phyloP scores from a whole-genome alignment of 345 rosid genomes.

The Linum lewisii region DNA sequence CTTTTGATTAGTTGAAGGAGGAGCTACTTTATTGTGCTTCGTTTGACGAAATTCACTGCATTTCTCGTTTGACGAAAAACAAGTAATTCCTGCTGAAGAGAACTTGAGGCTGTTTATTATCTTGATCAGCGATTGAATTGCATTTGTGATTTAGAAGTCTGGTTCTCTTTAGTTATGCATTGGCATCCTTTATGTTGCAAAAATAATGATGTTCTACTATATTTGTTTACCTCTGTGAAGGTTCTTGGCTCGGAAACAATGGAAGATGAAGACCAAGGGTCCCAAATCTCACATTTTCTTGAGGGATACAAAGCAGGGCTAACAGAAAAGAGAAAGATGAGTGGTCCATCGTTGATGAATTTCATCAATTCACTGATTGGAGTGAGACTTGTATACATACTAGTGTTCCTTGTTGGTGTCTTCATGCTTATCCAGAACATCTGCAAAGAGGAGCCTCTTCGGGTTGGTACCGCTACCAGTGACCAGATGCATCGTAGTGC shows the following conservation, averaged over 20 bases:
- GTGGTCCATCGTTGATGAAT: conserved; percentile 69
- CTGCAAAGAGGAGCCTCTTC: conserved; percentile 8
- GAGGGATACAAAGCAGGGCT: conserved; percentile 78
- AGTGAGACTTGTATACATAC: conserved; percentile 42
- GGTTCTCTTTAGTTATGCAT: no score
- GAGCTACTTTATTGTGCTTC: no score
- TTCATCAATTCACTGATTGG: conserved; percentile 59
- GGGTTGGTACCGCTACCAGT: conserved; percentile 3
- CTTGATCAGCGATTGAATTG: no score
- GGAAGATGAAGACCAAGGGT: conserved; percentile 58
- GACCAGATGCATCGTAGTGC: background rate
- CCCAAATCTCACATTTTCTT: conserved; percentile 64
- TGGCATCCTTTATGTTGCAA: no score
- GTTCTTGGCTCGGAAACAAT: conserved; percentile 53
- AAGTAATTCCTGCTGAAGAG: no score
- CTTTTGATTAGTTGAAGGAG: no score
- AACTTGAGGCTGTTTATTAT: no score
- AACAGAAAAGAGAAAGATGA: conserved; percentile 38
- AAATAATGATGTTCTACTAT: conserved; percentile 3
- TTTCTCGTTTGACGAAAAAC: no score
- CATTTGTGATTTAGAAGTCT: no score
- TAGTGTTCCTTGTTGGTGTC: conserved; percentile 57
- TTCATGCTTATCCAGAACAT: conserved; percentile 3
- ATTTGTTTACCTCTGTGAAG: conserved; percentile 20
- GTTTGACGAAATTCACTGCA: no score